phyloP scores from a whole-genome alignment of 306 rosid genomes.

The Fragaria nilgerrensis region DNA sequence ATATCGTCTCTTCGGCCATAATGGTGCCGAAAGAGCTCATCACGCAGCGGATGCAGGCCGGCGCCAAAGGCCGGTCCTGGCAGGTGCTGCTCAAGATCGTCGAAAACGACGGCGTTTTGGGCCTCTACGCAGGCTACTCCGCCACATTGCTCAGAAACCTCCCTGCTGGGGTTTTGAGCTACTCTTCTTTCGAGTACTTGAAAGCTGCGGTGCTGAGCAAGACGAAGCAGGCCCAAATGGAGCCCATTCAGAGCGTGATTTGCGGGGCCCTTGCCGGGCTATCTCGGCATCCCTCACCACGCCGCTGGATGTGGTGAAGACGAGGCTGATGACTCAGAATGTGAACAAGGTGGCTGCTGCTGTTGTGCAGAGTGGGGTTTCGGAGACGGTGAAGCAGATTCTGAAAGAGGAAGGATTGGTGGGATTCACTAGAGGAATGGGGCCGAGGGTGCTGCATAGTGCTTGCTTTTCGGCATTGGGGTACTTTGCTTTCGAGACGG shows the following conservation, averaged over 20 bases:
- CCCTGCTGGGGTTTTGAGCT: slow-evolving; percentile 88
- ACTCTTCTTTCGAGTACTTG: slow-evolving; percentile 82
- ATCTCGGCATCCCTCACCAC: slow-evolving; percentile 87
- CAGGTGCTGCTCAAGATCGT: slow-evolving; percentile 54
- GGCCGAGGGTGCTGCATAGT: slow-evolving; percentile 87
- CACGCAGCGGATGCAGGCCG: slow-evolving; percentile 88
- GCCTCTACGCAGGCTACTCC: slow-evolving; percentile 76
- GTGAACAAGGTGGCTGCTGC: slow-evolving; percentile 46
- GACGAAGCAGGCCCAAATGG: slow-evolving; percentile 38
- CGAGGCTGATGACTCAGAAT: slow-evolving; percentile 86
- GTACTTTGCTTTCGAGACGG: slow-evolving; percentile 92
- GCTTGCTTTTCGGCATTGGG: slow-evolving; percentile 94
- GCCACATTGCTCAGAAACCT: slow-evolving; percentile 74
- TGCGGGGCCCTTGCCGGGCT: slow-evolving; percentile 90
- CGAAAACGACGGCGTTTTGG: slow-evolving; percentile 72
- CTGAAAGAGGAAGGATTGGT: slow-evolving; percentile 79
- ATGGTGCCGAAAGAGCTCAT: slow-evolving; percentile 93
- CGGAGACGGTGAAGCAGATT: slow-evolving; percentile 55
- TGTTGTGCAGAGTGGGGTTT: slow-evolving; percentile 60
- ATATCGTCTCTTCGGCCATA: slow-evolving; percentile 72
- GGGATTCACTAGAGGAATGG: slow-evolving; percentile 84
- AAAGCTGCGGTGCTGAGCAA: slow-evolving; percentile 57
- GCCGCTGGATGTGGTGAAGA: slow-evolving; percentile 90
- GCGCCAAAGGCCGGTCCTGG: slow-evolving; percentile 76
- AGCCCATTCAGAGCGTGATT: slow-evolving; percentile 75